Percentiles rank a stretch among this genome's conserved stretches.
phyloP scores from a whole-genome alignment of 2,329 filamentous ascomycete genomes.

The Fusarium tricinctum region DNA sequence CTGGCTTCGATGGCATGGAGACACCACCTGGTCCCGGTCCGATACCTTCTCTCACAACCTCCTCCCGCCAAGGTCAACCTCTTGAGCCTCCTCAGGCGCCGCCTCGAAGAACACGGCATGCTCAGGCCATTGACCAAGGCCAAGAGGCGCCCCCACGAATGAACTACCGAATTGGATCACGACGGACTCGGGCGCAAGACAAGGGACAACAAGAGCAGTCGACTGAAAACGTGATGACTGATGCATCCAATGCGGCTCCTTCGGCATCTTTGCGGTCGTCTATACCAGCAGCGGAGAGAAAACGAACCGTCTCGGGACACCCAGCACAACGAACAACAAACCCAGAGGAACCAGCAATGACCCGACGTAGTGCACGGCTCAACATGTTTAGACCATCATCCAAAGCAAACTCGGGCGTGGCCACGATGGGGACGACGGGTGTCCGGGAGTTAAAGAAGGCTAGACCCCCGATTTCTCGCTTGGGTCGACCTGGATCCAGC shows the following conservation, averaged over 20 bases:
- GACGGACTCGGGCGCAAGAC: slow-evolving; percentile 58
- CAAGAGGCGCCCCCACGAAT: slow-evolving; percentile 74
- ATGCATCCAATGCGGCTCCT: slow-evolving; percentile 56
- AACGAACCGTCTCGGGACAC: slow-evolving; percentile 93
- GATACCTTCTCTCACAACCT: slow-evolving; percentile 39
- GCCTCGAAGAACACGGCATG: slow-evolving; percentile 66
- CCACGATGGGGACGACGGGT: slow-evolving; percentile 71
- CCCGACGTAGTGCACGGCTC: slow-evolving; percentile 77
- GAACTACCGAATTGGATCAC: slow-evolving; percentile 68
- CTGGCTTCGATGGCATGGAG: slow-evolving; percentile 70
- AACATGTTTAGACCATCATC: slow-evolving; percentile 78
- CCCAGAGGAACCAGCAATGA: slow-evolving; percentile 70
- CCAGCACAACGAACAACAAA: slow-evolving; percentile 67
- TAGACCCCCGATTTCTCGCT: slow-evolving; percentile 77
- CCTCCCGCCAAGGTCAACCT: slow-evolving; percentile 44
- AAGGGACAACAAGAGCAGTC: slow-evolving; percentile 52
- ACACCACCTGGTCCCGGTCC: slow-evolving; percentile 64
- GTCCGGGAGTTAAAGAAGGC: slow-evolving; percentile 84
- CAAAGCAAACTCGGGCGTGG: slow-evolving; percentile 71
- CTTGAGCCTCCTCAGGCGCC: slow-evolving; percentile 68
- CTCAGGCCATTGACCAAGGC: slow-evolving; percentile 65
- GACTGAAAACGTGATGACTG: slow-evolving; percentile 59
- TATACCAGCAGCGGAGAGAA: slow-evolving; percentile 74
- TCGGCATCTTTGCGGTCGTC: slow-evolving; percentile 56
- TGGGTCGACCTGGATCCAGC: slow-evolving; percentile 75